These are phyloP conservation scores for Leersia perrieri DNA, from an alignment of 176 grass and related monocot genomes.

Conservation along the genomic window DNA sequence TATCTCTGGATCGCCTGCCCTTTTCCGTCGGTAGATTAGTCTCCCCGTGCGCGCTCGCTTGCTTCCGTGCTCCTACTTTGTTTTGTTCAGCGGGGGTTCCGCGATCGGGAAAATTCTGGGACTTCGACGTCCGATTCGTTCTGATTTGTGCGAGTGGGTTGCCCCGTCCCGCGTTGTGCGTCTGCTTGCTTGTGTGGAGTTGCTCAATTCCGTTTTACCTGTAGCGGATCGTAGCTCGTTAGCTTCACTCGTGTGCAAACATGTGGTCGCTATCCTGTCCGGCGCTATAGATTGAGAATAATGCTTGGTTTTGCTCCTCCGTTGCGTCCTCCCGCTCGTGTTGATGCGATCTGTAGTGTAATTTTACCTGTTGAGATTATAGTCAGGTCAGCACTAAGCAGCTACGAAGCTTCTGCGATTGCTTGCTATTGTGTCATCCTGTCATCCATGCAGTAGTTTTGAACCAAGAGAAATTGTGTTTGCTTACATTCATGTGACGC, in stretches of 20 bases:
- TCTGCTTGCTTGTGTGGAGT: not conserved
- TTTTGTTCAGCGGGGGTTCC: not conserved
- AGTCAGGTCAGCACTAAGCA: constrained; percentile 5
- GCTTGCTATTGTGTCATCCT: not conserved
- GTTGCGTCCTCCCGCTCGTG: not conserved
- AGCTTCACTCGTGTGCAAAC: not conserved
- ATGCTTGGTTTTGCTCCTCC: not conserved
- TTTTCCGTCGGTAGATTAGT: not conserved
- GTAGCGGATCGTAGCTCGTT: constrained; percentile 18
- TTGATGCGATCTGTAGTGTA: not conserved
- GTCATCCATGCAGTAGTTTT: not conserved
- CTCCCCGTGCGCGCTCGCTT: not conserved
- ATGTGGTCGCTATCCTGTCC: not conserved
- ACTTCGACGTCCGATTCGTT: constrained; percentile 4
- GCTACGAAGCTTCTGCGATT: constrained; percentile 16
- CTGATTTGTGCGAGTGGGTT: constrained; percentile 7
- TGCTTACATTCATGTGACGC: not conserved
- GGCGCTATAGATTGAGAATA: constrained; percentile 5
- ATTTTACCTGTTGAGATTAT: constrained; percentile 16
- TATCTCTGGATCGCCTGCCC: not conserved
- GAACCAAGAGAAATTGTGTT: not conserved
- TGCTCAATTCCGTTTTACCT: constrained; percentile 6
- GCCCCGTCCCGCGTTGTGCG: not conserved
- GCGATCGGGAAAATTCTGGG: constrained; percentile 18
- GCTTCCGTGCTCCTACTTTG: constrained; percentile 20